Percentiles rank a stretch among this genome's conserved stretches.
Conservation (phyloP, 495 filamentous ascomycete genomes). For the Eremomyces bilateralis region DNA sequence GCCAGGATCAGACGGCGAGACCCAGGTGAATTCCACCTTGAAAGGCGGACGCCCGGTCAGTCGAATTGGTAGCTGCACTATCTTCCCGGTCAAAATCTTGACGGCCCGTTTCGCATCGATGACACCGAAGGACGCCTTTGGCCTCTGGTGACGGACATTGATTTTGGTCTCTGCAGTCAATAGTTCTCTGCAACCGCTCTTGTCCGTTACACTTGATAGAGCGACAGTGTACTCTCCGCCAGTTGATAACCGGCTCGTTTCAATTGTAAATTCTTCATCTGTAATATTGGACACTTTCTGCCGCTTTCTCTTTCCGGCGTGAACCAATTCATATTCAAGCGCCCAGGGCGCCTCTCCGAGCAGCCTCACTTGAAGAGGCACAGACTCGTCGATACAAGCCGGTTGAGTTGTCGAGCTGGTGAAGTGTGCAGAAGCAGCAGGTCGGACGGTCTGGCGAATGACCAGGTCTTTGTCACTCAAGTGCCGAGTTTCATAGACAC, state of each 20-base stretch:
- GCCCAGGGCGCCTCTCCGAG: conserved; percentile 67
- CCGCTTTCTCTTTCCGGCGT: conserved; percentile 61
- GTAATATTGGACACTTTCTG: conserved; percentile 41
- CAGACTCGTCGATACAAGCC: conserved; percentile 63
- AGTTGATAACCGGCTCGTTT: conserved; percentile 44
- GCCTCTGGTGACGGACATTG: conserved; percentile 65
- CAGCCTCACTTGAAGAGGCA: conserved; percentile 48
- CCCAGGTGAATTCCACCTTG: conserved; percentile 53
- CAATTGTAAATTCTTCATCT: conserved; percentile 37
- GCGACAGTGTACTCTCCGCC: conserved; percentile 79
- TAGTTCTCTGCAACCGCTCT: conserved; percentile 61
- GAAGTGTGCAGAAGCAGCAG: conserved; percentile 63
- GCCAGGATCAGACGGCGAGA: too few relatives aligned
- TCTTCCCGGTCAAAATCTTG: conserved; percentile 51
- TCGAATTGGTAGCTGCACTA: conserved; percentile 54
- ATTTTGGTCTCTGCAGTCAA: conserved; percentile 65
- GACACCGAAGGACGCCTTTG: conserved; percentile 59
- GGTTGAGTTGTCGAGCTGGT: conserved; percentile 29
- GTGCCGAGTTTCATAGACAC: conserved; percentile 44
- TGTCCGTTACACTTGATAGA: conserved; percentile 66
- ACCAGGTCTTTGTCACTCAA: conserved; percentile 27
- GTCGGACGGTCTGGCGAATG: conserved; percentile 84
- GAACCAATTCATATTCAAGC: conserved; percentile 86
- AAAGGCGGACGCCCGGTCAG: conserved; percentile 68
- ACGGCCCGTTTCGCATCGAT: conserved; percentile 54